These are phyloP conservation scores for Colletotrichum tanaceti DNA, from an alignment of 2,329 filamentous ascomycete genomes.

Conservation along the genomic window DNA sequence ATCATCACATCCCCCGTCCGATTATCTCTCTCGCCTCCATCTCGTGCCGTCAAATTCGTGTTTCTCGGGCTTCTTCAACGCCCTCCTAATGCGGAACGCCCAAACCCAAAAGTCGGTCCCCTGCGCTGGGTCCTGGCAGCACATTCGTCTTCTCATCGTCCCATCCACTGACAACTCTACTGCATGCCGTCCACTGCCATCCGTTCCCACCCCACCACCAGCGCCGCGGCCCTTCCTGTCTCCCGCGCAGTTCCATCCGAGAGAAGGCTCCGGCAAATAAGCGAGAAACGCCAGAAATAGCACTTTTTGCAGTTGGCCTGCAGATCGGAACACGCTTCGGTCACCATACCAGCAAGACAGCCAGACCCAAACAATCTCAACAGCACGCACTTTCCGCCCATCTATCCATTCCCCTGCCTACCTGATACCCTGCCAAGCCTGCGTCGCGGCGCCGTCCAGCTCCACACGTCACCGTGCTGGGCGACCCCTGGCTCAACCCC, in stretches of 20 bases:
- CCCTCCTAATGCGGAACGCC: background rate
- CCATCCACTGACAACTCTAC: slow-evolving; percentile 33
- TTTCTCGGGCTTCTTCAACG: background rate
- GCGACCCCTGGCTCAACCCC: slow-evolving; percentile 23
- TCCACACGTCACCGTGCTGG: slow-evolving; percentile 21
- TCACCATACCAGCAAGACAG: background rate
- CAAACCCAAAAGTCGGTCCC: slow-evolving; percentile 2
- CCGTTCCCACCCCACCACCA: slow-evolving; percentile 18
- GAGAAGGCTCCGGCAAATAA: slow-evolving; percentile 11
- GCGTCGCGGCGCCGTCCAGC: slow-evolving; percentile 1
- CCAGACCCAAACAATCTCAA: background rate
- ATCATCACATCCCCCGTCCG: slow-evolving; percentile 16
- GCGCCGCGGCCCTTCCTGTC: slow-evolving; percentile 6
- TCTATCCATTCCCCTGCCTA: background rate
- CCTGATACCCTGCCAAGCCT: background rate
- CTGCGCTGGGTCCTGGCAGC: slow-evolving; percentile 1
- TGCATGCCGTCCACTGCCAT: slow-evolving; percentile 27
- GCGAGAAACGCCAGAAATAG: slow-evolving; percentile 24
- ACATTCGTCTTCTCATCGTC: slow-evolving; percentile 25
- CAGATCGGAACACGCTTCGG: background rate
- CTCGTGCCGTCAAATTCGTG: background rate
- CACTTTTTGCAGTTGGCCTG: background rate
- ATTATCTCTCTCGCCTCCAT: background rate
- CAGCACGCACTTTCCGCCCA: background rate
- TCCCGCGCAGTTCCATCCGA: slow-evolving; percentile 15